Evolutionary conservation across 2,329 filamentous ascomycete species (phyloP).

Genomic region (Stachybotrys chartarum): DNA sequence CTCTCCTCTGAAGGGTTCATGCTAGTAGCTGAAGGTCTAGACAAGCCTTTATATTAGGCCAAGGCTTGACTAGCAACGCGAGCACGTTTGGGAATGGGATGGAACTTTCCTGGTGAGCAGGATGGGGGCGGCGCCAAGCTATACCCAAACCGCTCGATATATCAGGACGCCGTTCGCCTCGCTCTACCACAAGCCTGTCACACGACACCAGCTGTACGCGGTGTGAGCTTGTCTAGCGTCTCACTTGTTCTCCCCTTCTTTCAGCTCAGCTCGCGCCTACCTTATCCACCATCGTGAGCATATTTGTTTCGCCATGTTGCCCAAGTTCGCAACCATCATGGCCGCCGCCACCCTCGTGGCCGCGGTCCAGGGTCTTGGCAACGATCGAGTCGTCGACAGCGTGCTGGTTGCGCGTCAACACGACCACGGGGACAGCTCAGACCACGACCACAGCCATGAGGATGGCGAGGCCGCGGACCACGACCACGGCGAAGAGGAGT

Average conservation of each 20-base stretch:
- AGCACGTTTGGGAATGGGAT: no score
- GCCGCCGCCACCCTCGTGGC: background rate
- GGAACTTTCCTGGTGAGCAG: no score
- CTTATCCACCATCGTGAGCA: no score
- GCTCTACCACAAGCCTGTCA: background rate
- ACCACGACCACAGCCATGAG: background rate
- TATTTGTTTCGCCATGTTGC: background rate
- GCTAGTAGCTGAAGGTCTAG: no score
- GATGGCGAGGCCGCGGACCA: background rate
- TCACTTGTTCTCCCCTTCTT: no score
- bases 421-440: background rate
- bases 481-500: background rate
- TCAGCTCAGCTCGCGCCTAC: no score
- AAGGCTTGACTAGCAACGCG: no score
- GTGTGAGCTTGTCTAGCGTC: no score
- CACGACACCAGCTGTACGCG: no score
- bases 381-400: background rate
- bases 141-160: background rate
- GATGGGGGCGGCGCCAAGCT: no score
- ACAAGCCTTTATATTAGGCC: no score
- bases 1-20: no score
- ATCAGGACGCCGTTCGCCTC: background rate
- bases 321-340: background rate
- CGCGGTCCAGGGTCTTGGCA: background rate
- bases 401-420: background rate